phyloP scores from a whole-genome alignment of 2,329 filamentous ascomycete species.

The Diplodia sapinea region DNA sequence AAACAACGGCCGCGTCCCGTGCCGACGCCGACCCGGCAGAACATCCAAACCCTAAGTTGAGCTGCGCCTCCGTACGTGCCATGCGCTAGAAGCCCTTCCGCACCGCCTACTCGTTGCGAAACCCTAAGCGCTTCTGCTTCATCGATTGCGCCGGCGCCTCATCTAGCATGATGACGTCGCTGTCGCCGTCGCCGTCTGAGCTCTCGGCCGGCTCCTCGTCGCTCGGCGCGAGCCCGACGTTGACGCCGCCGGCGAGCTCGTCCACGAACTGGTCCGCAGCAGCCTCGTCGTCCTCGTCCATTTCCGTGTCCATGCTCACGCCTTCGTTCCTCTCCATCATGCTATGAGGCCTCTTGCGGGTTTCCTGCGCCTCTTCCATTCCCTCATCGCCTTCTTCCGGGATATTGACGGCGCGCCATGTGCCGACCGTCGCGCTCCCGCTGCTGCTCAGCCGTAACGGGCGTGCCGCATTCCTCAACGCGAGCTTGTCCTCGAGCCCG shows the following conservation, averaged over 20 bases:
- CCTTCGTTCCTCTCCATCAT: background rate
- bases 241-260: constrained; percentile 14
- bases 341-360: background rate
- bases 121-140: constrained; percentile 17
- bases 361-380: background rate
- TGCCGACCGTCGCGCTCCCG: background rate
- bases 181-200: constrained; percentile 2
- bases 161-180: constrained; percentile 20
- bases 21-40: constrained; percentile 5
- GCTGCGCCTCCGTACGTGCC: constrained; percentile 18
- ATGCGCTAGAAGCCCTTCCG: background rate
- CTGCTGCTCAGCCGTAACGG: constrained; percentile 10
- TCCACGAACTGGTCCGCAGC: constrained; percentile 30
- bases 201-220: constrained; percentile 26
- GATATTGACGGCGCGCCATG: constrained; percentile 21
- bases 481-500: constrained; percentile 30
- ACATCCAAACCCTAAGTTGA: constrained; percentile 1
- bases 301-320: background rate
- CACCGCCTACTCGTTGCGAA: constrained; percentile 8
- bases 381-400: background rate
- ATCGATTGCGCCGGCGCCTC: constrained; percentile 4
- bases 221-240: constrained; percentile 7
- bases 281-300: constrained; percentile 13
- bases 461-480: constrained; percentile 17
- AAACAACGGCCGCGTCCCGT: constrained; percentile 26